Percentiles rank a stretch among this genome's conserved stretches.
Conservation (phyloP, 176 grass and related monocot species). For the Luzula sylvatica region DNA sequence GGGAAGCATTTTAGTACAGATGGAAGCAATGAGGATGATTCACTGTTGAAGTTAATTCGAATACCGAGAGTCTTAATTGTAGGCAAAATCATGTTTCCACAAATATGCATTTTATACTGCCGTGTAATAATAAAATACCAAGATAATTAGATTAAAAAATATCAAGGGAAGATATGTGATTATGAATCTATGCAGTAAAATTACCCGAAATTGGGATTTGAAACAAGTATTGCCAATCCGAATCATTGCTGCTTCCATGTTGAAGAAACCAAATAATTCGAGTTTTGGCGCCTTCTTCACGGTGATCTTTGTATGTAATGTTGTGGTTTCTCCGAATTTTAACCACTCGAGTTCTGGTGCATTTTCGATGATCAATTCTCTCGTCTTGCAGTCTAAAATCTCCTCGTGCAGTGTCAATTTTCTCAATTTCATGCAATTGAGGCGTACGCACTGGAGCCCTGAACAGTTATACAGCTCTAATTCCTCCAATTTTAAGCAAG, state of each 20-base stretch:
- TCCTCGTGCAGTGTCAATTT: conserved; percentile 17
- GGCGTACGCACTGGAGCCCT: conserved; percentile 6
- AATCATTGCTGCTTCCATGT: conserved; percentile 6
- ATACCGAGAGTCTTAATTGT: conserved; percentile 16
- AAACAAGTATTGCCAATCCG: conserved; percentile 7
- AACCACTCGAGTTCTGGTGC: conserved; percentile 11
- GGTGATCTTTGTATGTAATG: not conserved
- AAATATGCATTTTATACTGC: conserved; percentile 13
- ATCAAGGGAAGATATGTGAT: not conserved
- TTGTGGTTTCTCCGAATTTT: conserved; percentile 9
- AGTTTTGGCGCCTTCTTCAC: conserved; percentile 10
- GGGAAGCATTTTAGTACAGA: conserved; percentile 18
- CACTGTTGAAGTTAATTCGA: conserved; percentile 6
- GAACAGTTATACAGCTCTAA: conserved; percentile 12
- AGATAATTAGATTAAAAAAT: not conserved
- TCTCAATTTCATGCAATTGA: conserved; percentile 15
- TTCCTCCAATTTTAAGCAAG: conserved; percentile 6
- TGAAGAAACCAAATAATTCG: conserved; percentile 17
- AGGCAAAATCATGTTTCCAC: not conserved
- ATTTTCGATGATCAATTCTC: conserved; percentile 16
- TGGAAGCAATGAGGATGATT: conserved; percentile 1
- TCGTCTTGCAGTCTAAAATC: not conserved
- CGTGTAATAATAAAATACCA: not conserved
- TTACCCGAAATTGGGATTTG: conserved; percentile 11
- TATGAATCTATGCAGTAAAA: not conserved